Evolutionary conservation across 2,329 filamentous ascomycete species (phyloP).

Genomic region (Simplicillium sp.): DNA sequence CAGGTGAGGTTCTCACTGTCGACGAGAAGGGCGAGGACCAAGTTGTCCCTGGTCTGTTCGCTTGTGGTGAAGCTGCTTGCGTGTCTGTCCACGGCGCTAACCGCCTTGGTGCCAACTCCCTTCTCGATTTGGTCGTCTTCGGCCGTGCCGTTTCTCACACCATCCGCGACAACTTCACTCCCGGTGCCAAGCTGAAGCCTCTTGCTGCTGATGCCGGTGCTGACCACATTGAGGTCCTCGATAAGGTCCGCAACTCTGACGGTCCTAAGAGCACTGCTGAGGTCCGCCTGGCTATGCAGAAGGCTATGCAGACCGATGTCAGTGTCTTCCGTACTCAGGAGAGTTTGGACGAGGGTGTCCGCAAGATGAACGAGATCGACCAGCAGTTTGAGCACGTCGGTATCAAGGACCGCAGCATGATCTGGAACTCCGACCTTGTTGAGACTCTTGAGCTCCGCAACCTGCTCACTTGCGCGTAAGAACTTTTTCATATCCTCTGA

Average conservation of each 20-base stretch:
- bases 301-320: constrained; percentile 96
- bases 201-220: constrained; percentile 79
- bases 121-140: constrained; percentile 95
- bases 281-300: constrained; percentile 88
- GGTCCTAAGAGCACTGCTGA: constrained; percentile 84
- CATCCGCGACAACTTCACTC: constrained; percentile 87
- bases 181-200: constrained; percentile 70
- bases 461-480: constrained; percentile 89
- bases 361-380: constrained; percentile 80
- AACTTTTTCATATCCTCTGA: constrained; percentile 16
- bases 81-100: constrained; percentile 98
- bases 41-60: constrained; percentile 89
- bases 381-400: constrained; percentile 70
- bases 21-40: constrained; percentile 82
- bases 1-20: constrained; percentile 86
- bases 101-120: constrained; percentile 94
- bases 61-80: constrained; percentile 93
- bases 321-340: constrained; percentile 94
- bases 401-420: constrained; percentile 98
- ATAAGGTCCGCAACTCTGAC: constrained; percentile 73
- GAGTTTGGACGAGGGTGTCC: constrained; percentile 85
- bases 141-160: constrained; percentile 96
- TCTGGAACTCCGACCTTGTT: constrained; percentile 97
- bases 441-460: constrained; percentile 95
- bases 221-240: constrained; percentile 76